A percentile compares a stretch with the other conserved stretches of the same genome.
phyloP scores from a whole-genome alignment of 2,329 filamentous ascomycete species.

The Fusarium continuum region DNA sequence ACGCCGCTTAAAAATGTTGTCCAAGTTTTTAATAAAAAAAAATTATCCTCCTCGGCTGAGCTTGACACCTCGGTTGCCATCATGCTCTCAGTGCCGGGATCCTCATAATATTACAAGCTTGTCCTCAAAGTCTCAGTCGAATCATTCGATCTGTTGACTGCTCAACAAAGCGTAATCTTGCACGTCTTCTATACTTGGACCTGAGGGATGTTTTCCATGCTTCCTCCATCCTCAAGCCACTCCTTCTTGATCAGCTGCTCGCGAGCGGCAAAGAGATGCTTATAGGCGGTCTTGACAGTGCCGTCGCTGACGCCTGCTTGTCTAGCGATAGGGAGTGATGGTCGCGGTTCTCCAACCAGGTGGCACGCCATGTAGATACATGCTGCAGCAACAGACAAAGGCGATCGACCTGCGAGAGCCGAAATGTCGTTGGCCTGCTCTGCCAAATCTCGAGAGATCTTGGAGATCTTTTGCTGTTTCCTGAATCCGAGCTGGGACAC shows the following conservation, averaged over 20 bases:
- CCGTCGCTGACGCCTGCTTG: conserved; percentile 94
- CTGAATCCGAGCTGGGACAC: conserved; percentile 83
- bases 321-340: conserved; percentile 84
- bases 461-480: conserved; percentile 76
- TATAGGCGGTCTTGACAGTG: conserved; percentile 96
- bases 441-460: conserved; percentile 81
- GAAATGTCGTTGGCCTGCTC: conserved; percentile 79
- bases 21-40: neutral
- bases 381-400: conserved; percentile 90
- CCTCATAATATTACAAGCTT: neutral
- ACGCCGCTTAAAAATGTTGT: neutral
- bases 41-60: neutral
- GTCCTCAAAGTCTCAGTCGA: neutral
- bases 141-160: neutral
- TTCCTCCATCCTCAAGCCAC: conserved; percentile 78
- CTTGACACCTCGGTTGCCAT: neutral
- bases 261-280: conserved; percentile 79
- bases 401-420: conserved; percentile 89
- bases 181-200: conserved; percentile 45
- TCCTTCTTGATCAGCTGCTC: conserved; percentile 78
- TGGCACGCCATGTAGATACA: conserved; percentile 97
- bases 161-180: neutral
- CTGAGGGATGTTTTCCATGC: conserved; percentile 74
- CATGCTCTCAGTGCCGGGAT: neutral
- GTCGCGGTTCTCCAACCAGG: conserved; percentile 80